Evolutionary conservation across 768 basidiomycete species (phyloP), one percentile per base, ranked within the genome.

Genomic region (Leccinum barrowsii): DNA sequence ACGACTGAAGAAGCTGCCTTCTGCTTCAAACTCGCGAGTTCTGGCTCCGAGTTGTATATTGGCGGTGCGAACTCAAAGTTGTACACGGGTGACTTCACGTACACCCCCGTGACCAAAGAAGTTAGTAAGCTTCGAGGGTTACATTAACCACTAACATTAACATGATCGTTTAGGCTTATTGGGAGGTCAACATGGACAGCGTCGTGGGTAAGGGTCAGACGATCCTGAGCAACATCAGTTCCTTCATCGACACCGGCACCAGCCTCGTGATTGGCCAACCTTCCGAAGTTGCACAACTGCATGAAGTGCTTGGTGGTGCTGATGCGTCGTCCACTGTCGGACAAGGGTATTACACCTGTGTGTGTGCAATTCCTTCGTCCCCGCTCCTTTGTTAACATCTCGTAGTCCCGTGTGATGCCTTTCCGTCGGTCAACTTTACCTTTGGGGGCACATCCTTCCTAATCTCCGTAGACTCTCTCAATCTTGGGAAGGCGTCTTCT

Each of bases 31-130:
- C 68, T 84, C 7, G 66, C 80, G 12, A 21, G 64, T 7, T 55
- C 63, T 13, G 76, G 75, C 5, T 72, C 77, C 2, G 80, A 82
- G 68, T 72, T 86, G 15, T 78, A 75, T 64, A 60, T 87, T 22
- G 85, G 85, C 44, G 85, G 84, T 49, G 70, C 71, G 10, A 75
- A 87, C 66, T 49, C 58, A 2, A 58, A 64, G 1, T 68, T 77
- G 55, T 83, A 79, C 69, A 77, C 73, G 4, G 83, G 83, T 7
- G 50, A 55, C 5, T 74, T 85, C 69, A 73, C 74, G 5, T 77
- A 74, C 19, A n/a, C 52, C 13, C 50, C 55, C 49, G 59, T 65
- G 2, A 63, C 54, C 4, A 10, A 56, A 2, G 1, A 53, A 6
- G 67, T 66, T 34, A 61, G 61, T 44, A 19, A 19, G 19, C 19